Evolutionary conservation across 2,329 filamentous ascomycete species (phyloP).

Genomic region (Neofusicoccum ribis): DNA sequence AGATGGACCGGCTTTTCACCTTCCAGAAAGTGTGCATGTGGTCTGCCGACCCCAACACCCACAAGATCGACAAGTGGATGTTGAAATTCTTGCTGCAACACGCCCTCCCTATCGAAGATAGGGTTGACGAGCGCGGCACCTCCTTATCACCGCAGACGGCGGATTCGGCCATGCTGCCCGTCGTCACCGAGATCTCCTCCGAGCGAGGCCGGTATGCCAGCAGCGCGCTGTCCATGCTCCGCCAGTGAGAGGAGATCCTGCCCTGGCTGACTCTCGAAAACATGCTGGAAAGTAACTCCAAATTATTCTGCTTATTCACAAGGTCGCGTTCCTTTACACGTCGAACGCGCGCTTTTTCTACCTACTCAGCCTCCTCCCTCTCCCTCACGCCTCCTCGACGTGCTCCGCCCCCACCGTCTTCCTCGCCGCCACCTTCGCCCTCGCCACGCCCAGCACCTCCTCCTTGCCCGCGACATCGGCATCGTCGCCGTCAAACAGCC

Average conservation of each 20-base stretch:
- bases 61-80: conserved; percentile 31
- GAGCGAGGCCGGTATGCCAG: conserved; percentile 11
- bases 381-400: not conserved
- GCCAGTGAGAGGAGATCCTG: not conserved
- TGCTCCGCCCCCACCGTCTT: conserved; percentile 24
- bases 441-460: not conserved
- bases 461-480: conserved; percentile 27
- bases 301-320: no score
- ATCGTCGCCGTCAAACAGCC: conserved; percentile 43
- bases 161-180: not conserved
- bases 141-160: not conserved
- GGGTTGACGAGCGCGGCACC: not conserved
- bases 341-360: no score
- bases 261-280: no score
- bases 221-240: conserved; percentile 23
- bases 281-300: no score
- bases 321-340: no score
- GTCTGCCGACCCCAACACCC: conserved; percentile 19
- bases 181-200: not conserved
- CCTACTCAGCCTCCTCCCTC: not conserved
- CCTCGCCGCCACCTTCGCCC: conserved; percentile 20
- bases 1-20: conserved; percentile 41
- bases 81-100: conserved; percentile 38
- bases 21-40: conserved; percentile 45
- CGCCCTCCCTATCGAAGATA: conserved; percentile 23